A percentile compares a stretch with the other conserved stretches of the same genome.
Conservation (phyloP, 1,284 basidiomycete genomes). For the Austroboletus niveus region DNA sequence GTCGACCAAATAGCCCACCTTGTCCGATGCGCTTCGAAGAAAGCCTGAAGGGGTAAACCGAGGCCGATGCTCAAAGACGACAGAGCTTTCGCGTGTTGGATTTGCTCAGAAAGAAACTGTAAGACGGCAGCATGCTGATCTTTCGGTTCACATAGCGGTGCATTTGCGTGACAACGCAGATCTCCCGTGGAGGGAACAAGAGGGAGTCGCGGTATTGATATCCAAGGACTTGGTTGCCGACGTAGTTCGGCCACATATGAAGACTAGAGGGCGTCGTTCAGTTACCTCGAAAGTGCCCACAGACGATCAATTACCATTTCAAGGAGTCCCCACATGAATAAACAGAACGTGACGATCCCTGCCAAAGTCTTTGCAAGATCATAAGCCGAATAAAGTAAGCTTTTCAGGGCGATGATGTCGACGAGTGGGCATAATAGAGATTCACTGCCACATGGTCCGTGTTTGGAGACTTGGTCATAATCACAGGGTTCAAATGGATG, state of each 20-base stretch:
- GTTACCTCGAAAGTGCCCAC: not conserved
- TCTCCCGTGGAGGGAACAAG: slow-evolving; percentile 10
- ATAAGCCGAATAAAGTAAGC: slow-evolving; percentile 3
- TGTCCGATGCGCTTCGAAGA: slow-evolving; percentile 23
- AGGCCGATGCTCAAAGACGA: slow-evolving; percentile 24
- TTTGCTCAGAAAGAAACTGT: slow-evolving; percentile 29
- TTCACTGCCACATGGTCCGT: not conserved
- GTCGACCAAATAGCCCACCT: slow-evolving; percentile 14
- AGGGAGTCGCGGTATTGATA: slow-evolving; percentile 9
- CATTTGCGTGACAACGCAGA: slow-evolving; percentile 1
- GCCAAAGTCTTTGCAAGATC: slow-evolving; percentile 19
- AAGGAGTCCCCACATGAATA: slow-evolving; percentile 26
- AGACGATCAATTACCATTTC: slow-evolving; percentile 18
- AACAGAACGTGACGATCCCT: slow-evolving; percentile 19
- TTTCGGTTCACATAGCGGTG: slow-evolving; percentile 5
- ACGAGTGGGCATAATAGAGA: not conserved
- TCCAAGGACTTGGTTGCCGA: slow-evolving; percentile 6
- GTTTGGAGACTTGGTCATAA: not conserved
- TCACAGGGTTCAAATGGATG: not conserved
- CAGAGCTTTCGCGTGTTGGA: slow-evolving; percentile 27
- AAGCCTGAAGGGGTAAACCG: slow-evolving; percentile 20
- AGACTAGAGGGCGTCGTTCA: slow-evolving; percentile 18
- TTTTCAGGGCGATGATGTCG: slow-evolving; percentile 1
- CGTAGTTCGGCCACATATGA: slow-evolving; percentile 10
- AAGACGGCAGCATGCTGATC: slow-evolving; percentile 21